A percentile compares a stretch with the other conserved stretches of the same genome.
Evolutionary conservation across 225 moss, liverwort and hornwort genomes (phyloP).

Genomic region (Polytrichum commune): DNA sequence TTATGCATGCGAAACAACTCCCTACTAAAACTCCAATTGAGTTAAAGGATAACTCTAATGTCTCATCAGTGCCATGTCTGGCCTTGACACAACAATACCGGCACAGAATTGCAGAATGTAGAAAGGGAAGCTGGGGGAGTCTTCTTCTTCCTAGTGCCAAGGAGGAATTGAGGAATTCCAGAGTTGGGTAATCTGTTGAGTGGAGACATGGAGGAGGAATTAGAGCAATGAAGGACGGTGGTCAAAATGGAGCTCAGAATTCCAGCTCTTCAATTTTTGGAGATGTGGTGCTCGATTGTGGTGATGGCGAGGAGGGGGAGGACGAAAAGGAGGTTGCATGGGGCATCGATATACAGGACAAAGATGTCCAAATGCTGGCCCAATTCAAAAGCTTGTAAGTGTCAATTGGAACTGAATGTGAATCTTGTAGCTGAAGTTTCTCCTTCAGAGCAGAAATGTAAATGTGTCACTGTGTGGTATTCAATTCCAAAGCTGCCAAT

Average conservation of each 20-base stretch:
- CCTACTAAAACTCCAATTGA: no score
- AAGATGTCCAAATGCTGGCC: conserved; percentile 39
- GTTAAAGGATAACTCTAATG: no score
- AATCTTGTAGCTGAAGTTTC: no score
- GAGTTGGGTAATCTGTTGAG: not conserved
- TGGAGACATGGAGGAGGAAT: conserved; percentile 8
- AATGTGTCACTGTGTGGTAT: not conserved
- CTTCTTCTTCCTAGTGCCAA: not conserved
- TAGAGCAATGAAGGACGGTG: not conserved
- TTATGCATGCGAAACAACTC: no score
- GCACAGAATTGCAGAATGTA: no score
- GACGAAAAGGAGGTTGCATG: conserved; percentile 13
- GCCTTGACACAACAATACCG: no score
- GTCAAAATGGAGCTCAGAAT: not conserved
- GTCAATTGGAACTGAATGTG: not conserved
- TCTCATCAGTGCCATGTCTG: no score
- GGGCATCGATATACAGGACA: conserved; percentile 26
- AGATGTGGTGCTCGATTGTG: not conserved
- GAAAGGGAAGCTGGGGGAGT: no score
- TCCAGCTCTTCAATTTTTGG: not conserved
- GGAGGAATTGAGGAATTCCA: not conserved
- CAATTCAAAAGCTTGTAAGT: conserved; percentile 41
- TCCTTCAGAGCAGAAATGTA: not conserved
- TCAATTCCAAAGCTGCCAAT: no score
- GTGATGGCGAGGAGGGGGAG: not conserved